These are phyloP conservation scores for Serendipita sp. DNA, from an alignment of 1,284 basidiomycete species.

Conservation along the genomic window DNA sequence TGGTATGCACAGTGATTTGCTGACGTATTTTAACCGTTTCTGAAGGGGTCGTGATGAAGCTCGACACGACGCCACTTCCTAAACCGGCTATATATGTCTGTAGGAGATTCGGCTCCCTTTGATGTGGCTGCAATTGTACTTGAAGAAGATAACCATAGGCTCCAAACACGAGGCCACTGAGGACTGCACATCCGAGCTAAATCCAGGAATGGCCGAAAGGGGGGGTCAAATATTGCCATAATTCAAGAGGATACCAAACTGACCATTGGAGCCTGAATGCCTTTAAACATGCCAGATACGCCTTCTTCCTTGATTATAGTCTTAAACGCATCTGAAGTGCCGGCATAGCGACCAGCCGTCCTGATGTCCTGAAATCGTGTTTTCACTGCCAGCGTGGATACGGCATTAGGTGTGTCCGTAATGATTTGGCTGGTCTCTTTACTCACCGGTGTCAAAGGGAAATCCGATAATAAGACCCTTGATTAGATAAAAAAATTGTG, in stretches of 20 bases:
- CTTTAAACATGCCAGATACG: conserved; percentile 53
- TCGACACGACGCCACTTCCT: conserved; percentile 56
- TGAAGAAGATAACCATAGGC: conserved; percentile 59
- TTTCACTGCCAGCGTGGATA: conserved; percentile 37
- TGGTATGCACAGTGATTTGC: conserved; percentile 35
- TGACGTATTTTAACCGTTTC: conserved; percentile 82
- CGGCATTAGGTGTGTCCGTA: neutral
- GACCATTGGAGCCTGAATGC: conserved; percentile 57
- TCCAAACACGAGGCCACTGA: conserved; percentile 65
- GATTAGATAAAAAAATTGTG: neutral
- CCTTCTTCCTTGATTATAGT: conserved; percentile 56
- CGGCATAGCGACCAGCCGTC: conserved; percentile 39
- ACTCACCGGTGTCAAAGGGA: conserved; percentile 58
- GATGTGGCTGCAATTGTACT: conserved; percentile 33
- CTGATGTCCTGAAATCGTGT: conserved; percentile 56
- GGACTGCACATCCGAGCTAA: conserved; percentile 50
- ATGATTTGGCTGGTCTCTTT: neutral
- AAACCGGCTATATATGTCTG: conserved; percentile 67
- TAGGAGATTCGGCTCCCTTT: conserved; percentile 39
- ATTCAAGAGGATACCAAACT: conserved; percentile 15
- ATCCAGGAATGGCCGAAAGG: neutral
- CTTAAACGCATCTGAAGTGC: conserved; percentile 43
- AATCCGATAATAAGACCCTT: conserved; percentile 41
- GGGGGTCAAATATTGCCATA: neutral
- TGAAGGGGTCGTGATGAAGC: conserved; percentile 63